Percentiles rank a stretch among this genome's conserved stretches.
Conservation (phyloP, 257 asterid species). For the Ilex aquifolium region DNA sequence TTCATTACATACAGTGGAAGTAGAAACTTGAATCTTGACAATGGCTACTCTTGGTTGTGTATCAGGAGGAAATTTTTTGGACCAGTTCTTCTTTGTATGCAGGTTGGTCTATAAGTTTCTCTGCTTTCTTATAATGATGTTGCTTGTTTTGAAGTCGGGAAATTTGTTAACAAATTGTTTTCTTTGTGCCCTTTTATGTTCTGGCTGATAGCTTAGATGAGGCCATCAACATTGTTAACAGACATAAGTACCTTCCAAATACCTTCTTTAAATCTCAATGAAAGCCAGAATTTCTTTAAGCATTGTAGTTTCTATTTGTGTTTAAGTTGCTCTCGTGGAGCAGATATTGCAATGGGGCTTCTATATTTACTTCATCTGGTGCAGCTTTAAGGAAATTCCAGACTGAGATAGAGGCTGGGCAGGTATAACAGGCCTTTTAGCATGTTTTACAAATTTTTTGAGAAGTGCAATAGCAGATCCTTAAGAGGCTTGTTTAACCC, state of each 20-base stretch:
- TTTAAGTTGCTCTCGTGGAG: constrained; percentile 21
- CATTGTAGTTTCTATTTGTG: not conserved
- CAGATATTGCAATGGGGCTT: constrained; percentile 77
- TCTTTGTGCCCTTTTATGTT: no score
- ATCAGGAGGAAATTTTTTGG: no score
- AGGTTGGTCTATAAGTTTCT: no score
- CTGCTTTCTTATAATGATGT: no score
- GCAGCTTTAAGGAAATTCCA: no score
- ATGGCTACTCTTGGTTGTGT: no score
- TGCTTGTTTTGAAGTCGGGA: no score
- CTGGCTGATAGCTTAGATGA: constrained; percentile 74
- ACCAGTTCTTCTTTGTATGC: no score
- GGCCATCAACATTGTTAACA: constrained; percentile 65
- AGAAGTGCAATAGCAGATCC: not conserved
- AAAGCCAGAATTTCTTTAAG: constrained; percentile 3
- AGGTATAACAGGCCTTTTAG: constrained; percentile 16
- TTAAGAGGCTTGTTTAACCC: no score
- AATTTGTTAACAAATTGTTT: no score
- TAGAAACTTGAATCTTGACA: not conserved
- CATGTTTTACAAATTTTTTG: constrained; percentile 4
- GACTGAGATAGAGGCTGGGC: no score
- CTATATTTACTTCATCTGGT: constrained; percentile 62
- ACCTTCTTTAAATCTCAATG: constrained; percentile 3
- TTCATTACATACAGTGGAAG: not conserved
- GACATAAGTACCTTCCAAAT: constrained; percentile 45